Evolutionary conservation across 805 yeast genomes (phyloP).

Genomic region (Cyberlindnera mycetangii): DNA sequence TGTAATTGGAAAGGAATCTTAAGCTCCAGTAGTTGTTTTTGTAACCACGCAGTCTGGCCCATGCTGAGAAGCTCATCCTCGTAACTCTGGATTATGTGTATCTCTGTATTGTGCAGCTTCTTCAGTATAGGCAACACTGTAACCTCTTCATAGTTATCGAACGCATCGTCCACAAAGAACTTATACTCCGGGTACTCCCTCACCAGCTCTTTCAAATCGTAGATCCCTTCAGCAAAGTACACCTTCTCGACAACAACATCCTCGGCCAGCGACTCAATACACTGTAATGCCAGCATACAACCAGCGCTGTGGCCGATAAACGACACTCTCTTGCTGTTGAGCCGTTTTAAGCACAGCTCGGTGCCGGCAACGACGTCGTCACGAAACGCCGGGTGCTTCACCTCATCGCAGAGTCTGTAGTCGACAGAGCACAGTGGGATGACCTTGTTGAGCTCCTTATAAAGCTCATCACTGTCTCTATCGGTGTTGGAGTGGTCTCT

Average conservation of each 20-base stretch:
- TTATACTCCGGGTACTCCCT: slow-evolving; percentile 60
- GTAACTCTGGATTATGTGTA: slow-evolving; percentile 55
- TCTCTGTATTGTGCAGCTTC: slow-evolving; percentile 8
- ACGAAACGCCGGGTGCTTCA: slow-evolving; percentile 59
- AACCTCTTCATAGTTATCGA: slow-evolving; percentile 31
- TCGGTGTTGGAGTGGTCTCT: slow-evolving; percentile 62
- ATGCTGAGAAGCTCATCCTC: slow-evolving; percentile 62
- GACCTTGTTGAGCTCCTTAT: slow-evolving; percentile 17
- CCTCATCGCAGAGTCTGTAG: slow-evolving; percentile 64
- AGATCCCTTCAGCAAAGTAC: slow-evolving; percentile 68
- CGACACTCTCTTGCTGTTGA: slow-evolving; percentile 21
- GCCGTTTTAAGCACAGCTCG: slow-evolving; percentile 7
- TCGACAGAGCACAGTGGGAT: slow-evolving; percentile 40
- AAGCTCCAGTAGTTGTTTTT: slow-evolving; percentile 30
- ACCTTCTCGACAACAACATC: slow-evolving; percentile 22
- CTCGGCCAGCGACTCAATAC: slow-evolving; percentile 3
- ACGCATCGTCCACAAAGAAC: slow-evolving; percentile 59
- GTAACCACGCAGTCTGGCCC: slow-evolving; percentile 45
- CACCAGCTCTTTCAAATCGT: slow-evolving; percentile 46
- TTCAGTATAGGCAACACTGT: not conserved
- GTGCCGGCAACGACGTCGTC: slow-evolving; percentile 48
- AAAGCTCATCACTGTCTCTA: slow-evolving; percentile 46
- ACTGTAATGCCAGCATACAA: slow-evolving; percentile 42
- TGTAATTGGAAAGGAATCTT: slow-evolving; percentile 22
- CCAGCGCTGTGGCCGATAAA: slow-evolving; percentile 82